Evolutionary conservation across 2,329 filamentous ascomycete genomes (phyloP).

Genomic region (Epichloe coenophiala): DNA sequence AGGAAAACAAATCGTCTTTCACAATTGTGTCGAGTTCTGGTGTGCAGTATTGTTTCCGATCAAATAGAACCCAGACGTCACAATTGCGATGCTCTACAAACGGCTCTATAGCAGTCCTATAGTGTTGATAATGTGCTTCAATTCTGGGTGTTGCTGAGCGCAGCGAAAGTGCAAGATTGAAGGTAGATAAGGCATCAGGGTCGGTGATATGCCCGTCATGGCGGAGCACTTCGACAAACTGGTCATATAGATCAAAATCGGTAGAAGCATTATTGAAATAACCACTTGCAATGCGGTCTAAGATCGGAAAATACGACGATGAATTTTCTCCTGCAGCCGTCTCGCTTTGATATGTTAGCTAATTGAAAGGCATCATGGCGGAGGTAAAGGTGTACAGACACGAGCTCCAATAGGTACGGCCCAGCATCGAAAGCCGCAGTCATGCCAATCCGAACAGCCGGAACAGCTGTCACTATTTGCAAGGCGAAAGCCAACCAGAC

Average conservation of each 20-base stretch:
- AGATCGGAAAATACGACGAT: conserved; percentile 78
- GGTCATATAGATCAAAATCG: conserved; percentile 67
- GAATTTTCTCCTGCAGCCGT: conserved; percentile 85
- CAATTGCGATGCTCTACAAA: conserved; percentile 45
- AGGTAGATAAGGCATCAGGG: conserved; percentile 68
- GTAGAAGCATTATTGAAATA: conserved; percentile 58
- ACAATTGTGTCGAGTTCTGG: conserved; percentile 43
- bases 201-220: conserved; percentile 64
- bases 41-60: conserved; percentile 69
- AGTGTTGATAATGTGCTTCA: conserved; percentile 95
- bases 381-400: conserved; percentile 40
- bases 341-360: conserved; percentile 45
- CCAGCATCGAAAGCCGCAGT: conserved; percentile 75
- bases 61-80: conserved; percentile 64
- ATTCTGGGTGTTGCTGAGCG: conserved; percentile 79
- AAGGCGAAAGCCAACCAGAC: conserved; percentile 26
- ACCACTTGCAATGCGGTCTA: conserved; percentile 79
- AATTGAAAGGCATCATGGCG: too few species aligned
- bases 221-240: conserved; percentile 59
- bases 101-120: conserved; percentile 71
- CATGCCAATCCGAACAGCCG: conserved; percentile 78
- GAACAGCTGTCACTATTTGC: conserved; percentile 29
- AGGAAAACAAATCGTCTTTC: conserved; percentile 16
- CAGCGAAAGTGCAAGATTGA: conserved; percentile 79
- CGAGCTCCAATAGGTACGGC: conserved; percentile 79